Conservation (phyloP, 768 basidiomycete species). For the Mycena crocata region DNA sequence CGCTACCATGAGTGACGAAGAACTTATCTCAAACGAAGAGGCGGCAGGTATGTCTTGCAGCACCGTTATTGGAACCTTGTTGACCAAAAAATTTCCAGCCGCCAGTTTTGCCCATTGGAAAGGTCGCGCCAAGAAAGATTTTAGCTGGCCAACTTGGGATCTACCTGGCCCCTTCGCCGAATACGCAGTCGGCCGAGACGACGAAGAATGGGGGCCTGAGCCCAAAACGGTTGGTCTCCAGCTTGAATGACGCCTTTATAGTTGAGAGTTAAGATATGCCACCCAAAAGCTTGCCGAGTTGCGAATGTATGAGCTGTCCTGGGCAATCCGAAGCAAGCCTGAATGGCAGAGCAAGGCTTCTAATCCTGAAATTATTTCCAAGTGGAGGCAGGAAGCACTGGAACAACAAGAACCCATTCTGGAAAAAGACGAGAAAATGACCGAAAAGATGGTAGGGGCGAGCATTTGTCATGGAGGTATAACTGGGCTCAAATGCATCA, state of each 20-base stretch:
- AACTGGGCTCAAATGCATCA: not conserved
- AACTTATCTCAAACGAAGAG: no score
- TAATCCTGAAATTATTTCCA: slow-evolving; percentile 12
- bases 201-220: not conserved
- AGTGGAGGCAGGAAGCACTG: slow-evolving; percentile 26
- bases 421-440: not conserved
- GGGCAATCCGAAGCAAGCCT: slow-evolving; percentile 25
- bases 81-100: no score
- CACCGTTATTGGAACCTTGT: no score
- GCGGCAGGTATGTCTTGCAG: no score
- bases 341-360: slow-evolving; percentile 25
- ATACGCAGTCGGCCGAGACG: not conserved
- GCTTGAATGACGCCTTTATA: no score
- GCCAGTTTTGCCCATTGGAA: not conserved
- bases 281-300: slow-evolving; percentile 18
- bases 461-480: no score
- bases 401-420: not conserved
- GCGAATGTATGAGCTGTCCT: slow-evolving; percentile 27
- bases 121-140: not conserved
- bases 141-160: not conserved
- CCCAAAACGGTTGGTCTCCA: not conserved
- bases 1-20: no score
- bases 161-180: not conserved
- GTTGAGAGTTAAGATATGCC: no score
- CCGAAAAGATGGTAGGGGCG: not conserved